Percentiles rank a stretch among this genome's conserved stretches.
These are phyloP conservation scores for Talaromyces sp. DNA, from an alignment of 2,329 filamentous ascomycete species.

Conservation along the genomic window DNA sequence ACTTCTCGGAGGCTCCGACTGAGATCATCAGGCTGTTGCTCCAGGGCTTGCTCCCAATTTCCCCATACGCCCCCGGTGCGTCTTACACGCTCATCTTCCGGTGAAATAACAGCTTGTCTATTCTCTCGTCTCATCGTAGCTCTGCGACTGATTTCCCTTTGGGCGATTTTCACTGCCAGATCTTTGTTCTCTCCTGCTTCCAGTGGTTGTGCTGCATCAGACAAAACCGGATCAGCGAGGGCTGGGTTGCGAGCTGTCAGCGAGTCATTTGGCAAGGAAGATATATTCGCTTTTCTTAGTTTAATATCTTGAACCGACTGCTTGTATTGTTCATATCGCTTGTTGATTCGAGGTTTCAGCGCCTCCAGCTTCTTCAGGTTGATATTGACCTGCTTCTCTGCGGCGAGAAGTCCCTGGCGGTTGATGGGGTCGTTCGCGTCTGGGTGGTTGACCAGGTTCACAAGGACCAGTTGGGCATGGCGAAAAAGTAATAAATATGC, in stretches of 20 bases:
- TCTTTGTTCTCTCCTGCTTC: conserved; percentile 68
- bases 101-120: conserved; percentile 52
- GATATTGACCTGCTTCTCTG: conserved; percentile 56
- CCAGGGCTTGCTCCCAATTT: conserved; percentile 45
- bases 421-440: conserved; percentile 62
- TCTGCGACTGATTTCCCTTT: conserved; percentile 64
- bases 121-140: conserved; percentile 57
- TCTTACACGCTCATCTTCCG: conserved; percentile 53
- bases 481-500: conserved; percentile 89
- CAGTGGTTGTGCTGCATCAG: conserved; percentile 55
- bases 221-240: conserved; percentile 53
- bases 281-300: conserved; percentile 29
- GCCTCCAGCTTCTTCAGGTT: conserved; percentile 68
- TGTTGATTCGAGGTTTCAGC: conserved; percentile 72
- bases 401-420: conserved; percentile 48
- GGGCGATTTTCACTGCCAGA: conserved; percentile 70
- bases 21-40: conserved; percentile 39
- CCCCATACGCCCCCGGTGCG: conserved; percentile 51
- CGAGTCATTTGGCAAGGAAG: conserved; percentile 7
- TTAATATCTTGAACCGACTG: conserved; percentile 45
- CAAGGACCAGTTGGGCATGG: conserved; percentile 77
- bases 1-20: conserved; percentile 50
- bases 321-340: conserved; percentile 63
- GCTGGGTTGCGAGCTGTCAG: conserved; percentile 14
- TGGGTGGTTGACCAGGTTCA: conserved; percentile 70